Evolutionary conservation across 768 basidiomycete genomes (phyloP).

Genomic region (Gymnopilus junonius): DNA sequence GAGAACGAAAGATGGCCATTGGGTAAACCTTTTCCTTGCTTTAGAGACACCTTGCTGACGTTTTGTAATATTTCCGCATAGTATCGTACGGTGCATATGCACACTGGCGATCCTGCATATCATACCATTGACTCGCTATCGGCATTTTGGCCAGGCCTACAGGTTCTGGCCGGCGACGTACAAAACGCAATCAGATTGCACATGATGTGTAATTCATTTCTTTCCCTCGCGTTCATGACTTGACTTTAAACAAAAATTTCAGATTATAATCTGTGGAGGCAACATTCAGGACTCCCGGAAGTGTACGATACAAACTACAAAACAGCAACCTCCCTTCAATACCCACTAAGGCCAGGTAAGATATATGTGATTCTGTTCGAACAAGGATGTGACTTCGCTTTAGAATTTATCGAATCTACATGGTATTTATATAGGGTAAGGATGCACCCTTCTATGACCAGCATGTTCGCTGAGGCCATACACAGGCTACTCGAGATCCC

Average conservation of each 20-base stretch:
- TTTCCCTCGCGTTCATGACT: background rate
- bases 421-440: slow-evolving; percentile 92
- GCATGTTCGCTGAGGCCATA: slow-evolving; percentile 10
- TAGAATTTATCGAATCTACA: slow-evolving; percentile 94
- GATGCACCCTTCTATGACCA: slow-evolving; percentile 1
- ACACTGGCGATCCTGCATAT: slow-evolving; percentile 74
- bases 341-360: slow-evolving; percentile 78
- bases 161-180: slow-evolving; percentile 84
- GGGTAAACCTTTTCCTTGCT: slow-evolving; percentile 51
- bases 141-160: slow-evolving; percentile 97
- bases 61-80: slow-evolving; percentile 29
- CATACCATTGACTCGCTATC: slow-evolving; percentile 92
- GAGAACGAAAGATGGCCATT: slow-evolving; percentile 83
- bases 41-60: background rate
- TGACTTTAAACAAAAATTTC: background rate
- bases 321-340: slow-evolving; percentile 75
- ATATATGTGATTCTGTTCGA: background rate
- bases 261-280: slow-evolving; percentile 95
- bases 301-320: slow-evolving; percentile 83
- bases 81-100: slow-evolving; percentile 88
- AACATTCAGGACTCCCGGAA: slow-evolving; percentile 89
- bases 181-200: slow-evolving; percentile 94
- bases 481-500: slow-evolving; percentile 88
- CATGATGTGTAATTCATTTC: slow-evolving; percentile 66
- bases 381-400: background rate